phyloP scores from a whole-genome alignment of 225 moss, liverwort and hornwort species.

The Bryoerythrophyllum caledonicum region DNA sequence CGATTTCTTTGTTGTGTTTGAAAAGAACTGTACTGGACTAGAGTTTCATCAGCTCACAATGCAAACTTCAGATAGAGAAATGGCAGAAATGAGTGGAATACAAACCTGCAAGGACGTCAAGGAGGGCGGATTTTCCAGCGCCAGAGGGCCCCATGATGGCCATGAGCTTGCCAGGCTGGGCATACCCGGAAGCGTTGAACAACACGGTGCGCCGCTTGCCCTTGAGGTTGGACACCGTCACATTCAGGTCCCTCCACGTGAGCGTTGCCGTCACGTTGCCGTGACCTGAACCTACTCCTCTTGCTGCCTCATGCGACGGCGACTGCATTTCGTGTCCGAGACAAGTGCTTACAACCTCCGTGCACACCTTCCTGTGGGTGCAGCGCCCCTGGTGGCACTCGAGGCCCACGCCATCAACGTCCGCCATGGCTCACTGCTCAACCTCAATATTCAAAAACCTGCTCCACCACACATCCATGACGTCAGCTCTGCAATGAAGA shows the following conservation, averaged over 20 bases:
- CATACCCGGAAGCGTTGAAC: conserved; percentile 40
- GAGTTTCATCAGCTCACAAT: neutral
- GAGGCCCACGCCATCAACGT: neutral
- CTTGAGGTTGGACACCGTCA: conserved; percentile 36
- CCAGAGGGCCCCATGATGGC: conserved; percentile 90
- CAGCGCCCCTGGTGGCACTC: conserved; percentile 31
- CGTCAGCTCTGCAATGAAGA: neutral
- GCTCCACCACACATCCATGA: neutral
- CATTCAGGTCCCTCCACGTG: conserved; percentile 38
- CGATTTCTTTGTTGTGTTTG: neutral
- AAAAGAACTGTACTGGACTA: neutral
- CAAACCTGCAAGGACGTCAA: conserved; percentile 55
- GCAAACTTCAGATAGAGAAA: neutral
- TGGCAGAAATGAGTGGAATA: neutral
- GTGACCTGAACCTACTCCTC: neutral
- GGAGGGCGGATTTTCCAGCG: conserved; percentile 67
- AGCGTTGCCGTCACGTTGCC: conserved; percentile 25
- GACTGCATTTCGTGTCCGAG: neutral
- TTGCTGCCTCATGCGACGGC: neutral
- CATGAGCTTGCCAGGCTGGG: conserved; percentile 61
- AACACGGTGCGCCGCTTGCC: conserved; percentile 34
- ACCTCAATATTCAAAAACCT: neutral
- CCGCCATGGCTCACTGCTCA: conserved; percentile 6
- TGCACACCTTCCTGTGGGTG: conserved; percentile 28
- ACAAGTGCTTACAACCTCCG: neutral